A percentile compares a stretch with the other conserved stretches of the same genome.
These are phyloP conservation scores for Solanum tacnaense DNA, from an alignment of 257 asterid genomes.

Conservation along the genomic window DNA sequence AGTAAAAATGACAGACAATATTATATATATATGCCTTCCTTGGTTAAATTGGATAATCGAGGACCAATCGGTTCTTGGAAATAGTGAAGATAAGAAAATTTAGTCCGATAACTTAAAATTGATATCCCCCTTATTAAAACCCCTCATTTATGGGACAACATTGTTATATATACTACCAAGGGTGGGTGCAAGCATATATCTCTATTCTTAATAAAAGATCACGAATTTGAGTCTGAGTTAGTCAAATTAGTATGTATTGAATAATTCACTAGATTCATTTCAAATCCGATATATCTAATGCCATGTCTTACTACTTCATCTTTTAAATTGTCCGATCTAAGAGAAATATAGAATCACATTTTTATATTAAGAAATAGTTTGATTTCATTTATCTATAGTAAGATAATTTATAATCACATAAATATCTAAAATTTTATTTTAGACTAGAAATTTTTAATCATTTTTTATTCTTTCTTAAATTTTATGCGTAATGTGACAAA, in stretches of 20 bases:
- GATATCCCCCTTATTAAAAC: not conserved
- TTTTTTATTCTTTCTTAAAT: not conserved
- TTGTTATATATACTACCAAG: not conserved
- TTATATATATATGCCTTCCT: no score
- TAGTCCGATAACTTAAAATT: not conserved
- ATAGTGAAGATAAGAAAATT: not conserved
- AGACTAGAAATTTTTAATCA: no score
- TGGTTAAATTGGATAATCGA: not conserved
- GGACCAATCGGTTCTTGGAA: not conserved
- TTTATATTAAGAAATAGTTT: not conserved
- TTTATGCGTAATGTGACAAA: not conserved
- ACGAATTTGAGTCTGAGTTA: not conserved
- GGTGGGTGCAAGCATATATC: not conserved
- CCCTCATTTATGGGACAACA: not conserved
- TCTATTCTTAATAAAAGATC: no score
- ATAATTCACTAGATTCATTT: no score
- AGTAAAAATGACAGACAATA: no score
- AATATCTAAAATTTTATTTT: no score
- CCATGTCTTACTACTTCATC: no score
- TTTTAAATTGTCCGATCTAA: not conserved
- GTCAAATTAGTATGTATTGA: not conserved
- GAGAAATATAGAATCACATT: no score
- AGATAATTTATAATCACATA: no score
- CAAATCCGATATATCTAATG: not conserved
- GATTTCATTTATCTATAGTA: no score